These are phyloP conservation scores for Cladosporium cucumerinum DNA, from an alignment of 2,329 filamentous ascomycete genomes.

Conservation along the genomic window DNA sequence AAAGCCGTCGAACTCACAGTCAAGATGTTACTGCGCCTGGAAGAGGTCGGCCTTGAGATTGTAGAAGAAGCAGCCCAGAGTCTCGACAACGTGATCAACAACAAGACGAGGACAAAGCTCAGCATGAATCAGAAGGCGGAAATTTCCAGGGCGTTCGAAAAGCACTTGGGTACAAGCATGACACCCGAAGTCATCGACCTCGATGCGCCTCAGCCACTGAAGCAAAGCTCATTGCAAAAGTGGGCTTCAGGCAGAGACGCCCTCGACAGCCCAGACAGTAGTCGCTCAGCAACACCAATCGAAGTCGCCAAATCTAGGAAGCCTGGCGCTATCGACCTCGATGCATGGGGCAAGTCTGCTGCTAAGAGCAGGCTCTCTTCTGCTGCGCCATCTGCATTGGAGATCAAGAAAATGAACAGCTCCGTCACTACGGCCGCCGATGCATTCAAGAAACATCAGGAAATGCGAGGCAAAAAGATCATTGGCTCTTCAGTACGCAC, in stretches of 20 bases:
- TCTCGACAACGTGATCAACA: slow-evolving; percentile 61
- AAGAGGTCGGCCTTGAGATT: slow-evolving; percentile 71
- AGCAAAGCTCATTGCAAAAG: slow-evolving; percentile 40
- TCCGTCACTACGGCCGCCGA: slow-evolving; percentile 13
- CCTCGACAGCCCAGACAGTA: slow-evolving; percentile 10
- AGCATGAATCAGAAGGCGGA: slow-evolving; percentile 81
- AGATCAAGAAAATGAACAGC: slow-evolving; percentile 8
- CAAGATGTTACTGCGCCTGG: slow-evolving; percentile 79
- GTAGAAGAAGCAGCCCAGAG: slow-evolving; percentile 57
- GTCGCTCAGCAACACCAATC: slow-evolving; percentile 25
- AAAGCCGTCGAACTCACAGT: slow-evolving; percentile 78
- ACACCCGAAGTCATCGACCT: slow-evolving; percentile 20
- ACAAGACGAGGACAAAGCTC: slow-evolving; percentile 71
- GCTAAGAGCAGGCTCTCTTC: slow-evolving; percentile 45
- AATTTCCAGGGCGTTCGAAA: slow-evolving; percentile 61
- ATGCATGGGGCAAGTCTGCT: slow-evolving; percentile 29
- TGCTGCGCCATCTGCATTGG: slow-evolving; percentile 3
- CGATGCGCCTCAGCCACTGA: slow-evolving; percentile 33
- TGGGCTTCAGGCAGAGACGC: slow-evolving; percentile 35
- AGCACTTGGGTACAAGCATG: slow-evolving; percentile 38
- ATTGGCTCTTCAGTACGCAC: slow-evolving; percentile 1
- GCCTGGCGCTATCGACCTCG: slow-evolving; percentile 34
- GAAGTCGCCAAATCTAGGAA: slow-evolving; percentile 21
- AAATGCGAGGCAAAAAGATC: slow-evolving; percentile 20
- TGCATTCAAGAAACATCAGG: slow-evolving; percentile 15